Evolutionary conservation across 768 basidiomycete species (phyloP).

Genomic region (Fomitopsis serialis): DNA sequence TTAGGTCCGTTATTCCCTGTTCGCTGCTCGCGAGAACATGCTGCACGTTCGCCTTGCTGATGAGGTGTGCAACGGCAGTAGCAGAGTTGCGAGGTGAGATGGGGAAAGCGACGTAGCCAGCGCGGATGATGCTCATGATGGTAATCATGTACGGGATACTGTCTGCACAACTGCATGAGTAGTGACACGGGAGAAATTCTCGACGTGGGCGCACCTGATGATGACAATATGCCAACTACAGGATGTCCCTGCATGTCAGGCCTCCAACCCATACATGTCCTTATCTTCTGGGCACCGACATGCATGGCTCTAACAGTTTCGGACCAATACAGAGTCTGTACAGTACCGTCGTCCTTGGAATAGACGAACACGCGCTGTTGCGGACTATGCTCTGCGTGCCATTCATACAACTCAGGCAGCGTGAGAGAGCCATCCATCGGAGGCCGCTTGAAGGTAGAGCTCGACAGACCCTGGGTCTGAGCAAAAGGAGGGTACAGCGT

Average conservation of each 20-base stretch:
- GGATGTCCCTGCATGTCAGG: slow-evolving; percentile 4
- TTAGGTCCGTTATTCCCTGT: slow-evolving; percentile 17
- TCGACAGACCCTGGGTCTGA: slow-evolving; percentile 18
- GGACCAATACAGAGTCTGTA: slow-evolving; percentile 15
- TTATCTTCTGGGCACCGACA: no score
- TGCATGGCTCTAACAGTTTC: no score
- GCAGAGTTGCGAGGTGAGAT: slow-evolving; percentile 30
- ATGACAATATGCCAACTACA: slow-evolving; percentile 21
- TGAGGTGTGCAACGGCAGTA: slow-evolving; percentile 24
- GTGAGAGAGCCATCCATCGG: slow-evolving; percentile 27
- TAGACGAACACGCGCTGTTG: slow-evolving; percentile 29
- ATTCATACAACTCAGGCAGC: slow-evolving; percentile 31
- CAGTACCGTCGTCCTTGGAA: slow-evolving; percentile 8
- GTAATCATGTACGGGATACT: slow-evolving; percentile 14
- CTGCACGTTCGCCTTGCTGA: slow-evolving; percentile 14
- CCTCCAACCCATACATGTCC: no score
- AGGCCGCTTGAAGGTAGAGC: slow-evolving; percentile 27
- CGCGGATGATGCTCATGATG: slow-evolving; percentile 14
- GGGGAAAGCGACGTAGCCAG: slow-evolving; percentile 24
- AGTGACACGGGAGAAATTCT: not conserved
- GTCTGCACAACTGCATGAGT: slow-evolving; percentile 18
- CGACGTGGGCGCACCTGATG: slow-evolving; percentile 4
- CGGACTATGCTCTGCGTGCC: slow-evolving; percentile 24
- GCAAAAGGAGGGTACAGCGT: not conserved
- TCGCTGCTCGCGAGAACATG: slow-evolving; percentile 26